A percentile compares a stretch with the other conserved stretches of the same genome.
These are phyloP conservation scores for Acanthamoeba royreba DNA, from an alignment of 208 protist species.

Conservation along the genomic window DNA sequence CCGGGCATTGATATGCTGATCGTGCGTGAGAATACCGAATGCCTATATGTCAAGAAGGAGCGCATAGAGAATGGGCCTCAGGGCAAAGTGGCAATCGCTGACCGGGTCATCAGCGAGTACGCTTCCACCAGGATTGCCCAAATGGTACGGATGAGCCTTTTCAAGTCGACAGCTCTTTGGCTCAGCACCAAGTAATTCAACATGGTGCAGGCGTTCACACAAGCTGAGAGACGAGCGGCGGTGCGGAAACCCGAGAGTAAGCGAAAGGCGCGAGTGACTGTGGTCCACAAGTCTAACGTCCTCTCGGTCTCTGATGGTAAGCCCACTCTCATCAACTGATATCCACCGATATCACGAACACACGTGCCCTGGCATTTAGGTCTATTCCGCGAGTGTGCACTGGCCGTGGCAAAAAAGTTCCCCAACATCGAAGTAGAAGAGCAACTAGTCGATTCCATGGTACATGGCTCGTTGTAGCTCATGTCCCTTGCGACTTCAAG, in stretches of 20 bases:
- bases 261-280: neutral
- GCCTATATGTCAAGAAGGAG: slow-evolving; percentile 68
- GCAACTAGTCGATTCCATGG: slow-evolving; percentile 68
- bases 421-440: slow-evolving; percentile 57
- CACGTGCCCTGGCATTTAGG: neutral
- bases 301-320: slow-evolving; percentile 59
- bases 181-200: neutral
- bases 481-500: neutral
- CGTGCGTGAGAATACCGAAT: slow-evolving; percentile 72
- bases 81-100: slow-evolving; percentile 46
- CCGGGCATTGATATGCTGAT: slow-evolving; percentile 59
- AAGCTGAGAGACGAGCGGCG: neutral
- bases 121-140: slow-evolving; percentile 61
- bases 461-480: neutral
- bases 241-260: neutral
- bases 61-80: neutral
- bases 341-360: neutral
- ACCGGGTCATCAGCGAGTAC: slow-evolving; percentile 58
- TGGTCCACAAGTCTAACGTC: slow-evolving; percentile 67
- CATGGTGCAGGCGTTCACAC: neutral
- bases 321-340: neutral
- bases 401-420: slow-evolving; percentile 55
- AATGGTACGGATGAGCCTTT: neutral
- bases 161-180: neutral
- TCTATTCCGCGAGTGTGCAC: slow-evolving; percentile 58